Base-by-base conservation (phyloP, 1,284 basidiomycete species). In the Tilletia walkeri region DNA sequence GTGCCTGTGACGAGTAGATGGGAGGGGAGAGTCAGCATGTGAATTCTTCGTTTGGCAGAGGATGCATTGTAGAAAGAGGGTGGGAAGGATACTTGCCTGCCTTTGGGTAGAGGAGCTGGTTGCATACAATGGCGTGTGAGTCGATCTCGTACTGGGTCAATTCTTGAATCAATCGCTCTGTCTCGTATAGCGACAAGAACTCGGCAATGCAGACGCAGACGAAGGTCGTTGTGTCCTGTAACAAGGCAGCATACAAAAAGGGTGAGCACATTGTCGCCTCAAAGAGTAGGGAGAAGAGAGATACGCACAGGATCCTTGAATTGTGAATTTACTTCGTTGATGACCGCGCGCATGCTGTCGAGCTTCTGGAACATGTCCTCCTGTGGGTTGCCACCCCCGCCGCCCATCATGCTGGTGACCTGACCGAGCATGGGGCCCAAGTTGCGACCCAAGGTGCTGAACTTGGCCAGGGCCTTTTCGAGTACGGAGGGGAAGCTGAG, bases 201-300 rank as follows among this genome's bases (percentile, higher is more conserved):
- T 98, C 95, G 66, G 95, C 95, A 83, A 98, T 98, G 87, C 94
- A 96, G 67, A 98, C 95, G 83, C 95, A 98, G 79, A 98, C 92
- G 81, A 99, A 96, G 18, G 82, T 84, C 4, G 95, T 99, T 86
- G 95, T 95, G 85, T 97, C 94, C 91, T 94, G 81, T 53, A 56
- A 56, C 53, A 56, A 20, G 1, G 24, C 14, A 56, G 16, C 16
- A 36, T 12, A 14, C 56, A 1, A 12, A 61, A 18, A 18, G 2
- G 34, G 4, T 63, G n/a, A 63, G 61, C 34, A 38, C 5, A 16
- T 34, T 16, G 61, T 63, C 61, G 38, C 9, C 9, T 30, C 14
- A 3, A 36, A 45, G 1, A 39, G 3, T 1, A 45, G 6, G 41
- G 14, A 24, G 14, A 1, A 24, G 24, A 65, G 68, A 30, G 20